Base-by-base conservation (phyloP, 1,284 basidiomycete genomes). In the Pisolithus thermaeus region DNA sequence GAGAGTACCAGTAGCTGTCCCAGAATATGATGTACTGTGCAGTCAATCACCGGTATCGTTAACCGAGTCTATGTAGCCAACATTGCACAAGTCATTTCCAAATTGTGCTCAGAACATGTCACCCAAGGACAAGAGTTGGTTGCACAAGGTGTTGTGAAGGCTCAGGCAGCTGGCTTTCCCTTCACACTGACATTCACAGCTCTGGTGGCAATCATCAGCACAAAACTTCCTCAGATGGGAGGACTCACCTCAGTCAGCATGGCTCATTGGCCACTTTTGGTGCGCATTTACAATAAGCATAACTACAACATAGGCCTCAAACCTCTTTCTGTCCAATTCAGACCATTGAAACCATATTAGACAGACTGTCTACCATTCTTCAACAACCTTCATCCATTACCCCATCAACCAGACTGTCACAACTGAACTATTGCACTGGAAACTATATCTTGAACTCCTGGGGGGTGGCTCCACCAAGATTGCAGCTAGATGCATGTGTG, bases 381-480 rank as follows among this genome's bases (percentile, higher is more conserved):
- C 94, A 0, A 92, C 94, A 12, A 94, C 91, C 0, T 99, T 99
- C 71, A 86, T 99, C 55, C 96, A 88, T 2, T 97, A 99, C 63
- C 83, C 99, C 47, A 92, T 97, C 68, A 99, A 99, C 66, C 96
- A 99, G 72, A 79, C 81, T 25, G 89, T 99, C 35, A 92, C 92
- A 0, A 96, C 62, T 94, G 97, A 70, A 84, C 98, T 50, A 83
- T 98, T 49, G 93, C 94, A 0, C 85, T 99, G 16, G 90, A 98
- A 72, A 94, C 98, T 99, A 14, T 82, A 98, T 12, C 84, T 99
- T 16, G 94, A 97, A 65, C 84, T 90, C 20, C 95, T 96, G 0
- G 97, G 96, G 0, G 95, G 98, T 63, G 96, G 98, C 70, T 93
- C 92, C 4, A 96, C 99, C 59, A 96, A 99, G 73, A 94, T 99